phyloP scores from a whole-genome alignment of 352 stramenopile genomes.

The Phytophthora palmivora region DNA sequence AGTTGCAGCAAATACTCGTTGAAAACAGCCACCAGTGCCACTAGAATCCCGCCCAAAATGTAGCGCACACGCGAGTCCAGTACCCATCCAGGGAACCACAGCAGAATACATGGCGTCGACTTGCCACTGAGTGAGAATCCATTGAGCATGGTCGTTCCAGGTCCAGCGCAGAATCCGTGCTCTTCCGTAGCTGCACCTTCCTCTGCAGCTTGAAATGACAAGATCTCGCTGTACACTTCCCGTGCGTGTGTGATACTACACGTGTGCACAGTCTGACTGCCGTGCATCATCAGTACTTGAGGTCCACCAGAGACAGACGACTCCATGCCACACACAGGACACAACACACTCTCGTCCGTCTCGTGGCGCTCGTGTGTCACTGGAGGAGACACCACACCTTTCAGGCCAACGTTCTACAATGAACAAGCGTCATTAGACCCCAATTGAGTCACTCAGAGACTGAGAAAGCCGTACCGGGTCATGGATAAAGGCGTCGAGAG shows the following conservation, averaged over 20 bases:
- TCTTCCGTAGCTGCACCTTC: conserved; percentile 11
- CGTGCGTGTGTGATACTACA: conserved; percentile 78
- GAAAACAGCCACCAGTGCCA: conserved; percentile 66
- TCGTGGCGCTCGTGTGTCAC: conserved; percentile 4
- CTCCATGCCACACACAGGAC: conserved; percentile 79
- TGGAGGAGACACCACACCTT: conserved; percentile 45
- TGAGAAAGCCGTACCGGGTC: conserved; percentile 45
- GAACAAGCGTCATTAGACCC: background rate
- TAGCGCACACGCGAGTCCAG: conserved; percentile 64
- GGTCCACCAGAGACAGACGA: conserved; percentile 52
- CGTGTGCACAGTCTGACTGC: conserved; percentile 67
- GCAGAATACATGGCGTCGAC: conserved; percentile 62
- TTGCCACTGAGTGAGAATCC: conserved; percentile 58
- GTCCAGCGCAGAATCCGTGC: conserved; percentile 58
- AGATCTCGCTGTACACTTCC: conserved; percentile 61
- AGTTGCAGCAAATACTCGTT: conserved; percentile 81
- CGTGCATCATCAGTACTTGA: conserved; percentile 61
- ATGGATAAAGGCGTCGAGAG: conserved; percentile 56
- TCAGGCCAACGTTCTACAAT: conserved; percentile 46
- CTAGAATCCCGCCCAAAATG: conserved; percentile 54
- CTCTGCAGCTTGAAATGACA: conserved; percentile 43
- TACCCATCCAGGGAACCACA: conserved; percentile 82
- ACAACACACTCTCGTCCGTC: conserved; percentile 41
- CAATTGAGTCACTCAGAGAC: no score
- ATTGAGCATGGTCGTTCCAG: conserved; percentile 81